These are phyloP conservation scores for Chaetomium sp. DNA, from an alignment of 2,329 filamentous ascomycete species.

Conservation along the genomic window DNA sequence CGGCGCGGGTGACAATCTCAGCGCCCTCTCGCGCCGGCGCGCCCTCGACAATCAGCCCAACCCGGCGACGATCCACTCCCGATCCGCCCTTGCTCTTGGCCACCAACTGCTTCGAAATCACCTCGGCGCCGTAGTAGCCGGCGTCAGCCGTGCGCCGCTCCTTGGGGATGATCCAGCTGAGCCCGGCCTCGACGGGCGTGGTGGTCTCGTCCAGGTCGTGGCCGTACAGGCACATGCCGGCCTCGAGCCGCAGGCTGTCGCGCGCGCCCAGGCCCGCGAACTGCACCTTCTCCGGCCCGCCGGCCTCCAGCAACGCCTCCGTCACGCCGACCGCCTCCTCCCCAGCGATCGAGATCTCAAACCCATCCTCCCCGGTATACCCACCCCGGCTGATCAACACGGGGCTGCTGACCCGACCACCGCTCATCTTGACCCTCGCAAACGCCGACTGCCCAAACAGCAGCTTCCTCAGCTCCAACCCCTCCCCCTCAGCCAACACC, in stretches of 20 bases:
- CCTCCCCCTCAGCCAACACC: slow-evolving; percentile 57
- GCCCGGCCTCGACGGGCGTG: slow-evolving; percentile 59
- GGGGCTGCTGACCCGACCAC: slow-evolving; percentile 45
- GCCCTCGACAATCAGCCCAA: slow-evolving; percentile 81
- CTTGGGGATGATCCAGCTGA: slow-evolving; percentile 81
- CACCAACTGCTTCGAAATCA: slow-evolving; percentile 75
- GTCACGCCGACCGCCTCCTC: slow-evolving; percentile 67
- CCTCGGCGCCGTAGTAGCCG: slow-evolving; percentile 82
- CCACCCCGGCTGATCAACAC: slow-evolving; percentile 84
- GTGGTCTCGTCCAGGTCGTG: slow-evolving; percentile 86
- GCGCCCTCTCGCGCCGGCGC: slow-evolving; percentile 89
- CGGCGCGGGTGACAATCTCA: slow-evolving; percentile 62
- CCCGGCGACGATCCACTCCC: slow-evolving; percentile 70
- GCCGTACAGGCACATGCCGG: slow-evolving; percentile 99
- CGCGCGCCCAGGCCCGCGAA: slow-evolving; percentile 87
- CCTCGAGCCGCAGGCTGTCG: slow-evolving; percentile 90
- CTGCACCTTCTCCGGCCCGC: slow-evolving; percentile 64
- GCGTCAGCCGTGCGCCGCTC: slow-evolving; percentile 65
- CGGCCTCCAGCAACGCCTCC: slow-evolving; percentile 67
- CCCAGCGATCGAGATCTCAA: slow-evolving; percentile 85
- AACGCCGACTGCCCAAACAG: slow-evolving; percentile 79
- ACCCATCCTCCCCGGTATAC: slow-evolving; percentile 97
- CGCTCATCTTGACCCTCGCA: slow-evolving; percentile 64
- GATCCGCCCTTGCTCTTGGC: slow-evolving; percentile 70
- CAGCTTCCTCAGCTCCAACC: slow-evolving; percentile 63